Conservation (phyloP, 148 eudicot genomes). For the Cornus suecica region DNA sequence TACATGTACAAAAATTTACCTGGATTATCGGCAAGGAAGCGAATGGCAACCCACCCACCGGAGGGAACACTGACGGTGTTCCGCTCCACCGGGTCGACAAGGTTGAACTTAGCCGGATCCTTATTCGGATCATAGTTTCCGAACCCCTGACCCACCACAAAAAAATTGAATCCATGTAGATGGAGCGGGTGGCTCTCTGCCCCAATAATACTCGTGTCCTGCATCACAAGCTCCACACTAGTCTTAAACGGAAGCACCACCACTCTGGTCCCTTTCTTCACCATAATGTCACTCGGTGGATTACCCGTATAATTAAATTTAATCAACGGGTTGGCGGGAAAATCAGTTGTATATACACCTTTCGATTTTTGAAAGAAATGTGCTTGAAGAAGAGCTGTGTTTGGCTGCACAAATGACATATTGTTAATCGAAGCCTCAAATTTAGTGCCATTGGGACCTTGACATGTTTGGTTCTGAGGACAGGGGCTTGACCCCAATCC, state of each 20-base stretch:
- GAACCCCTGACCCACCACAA: slow-evolving; percentile 67
- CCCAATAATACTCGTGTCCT: slow-evolving; percentile 60
- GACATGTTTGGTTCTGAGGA: slow-evolving; percentile 38
- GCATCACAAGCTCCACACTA: slow-evolving; percentile 58
- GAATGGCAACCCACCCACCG: slow-evolving; percentile 73
- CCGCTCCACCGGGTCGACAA: slow-evolving; percentile 61
- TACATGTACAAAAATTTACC: slow-evolving; percentile 14
- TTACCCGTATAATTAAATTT: slow-evolving; percentile 61
- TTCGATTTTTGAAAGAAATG: slow-evolving; percentile 37
- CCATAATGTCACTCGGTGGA: slow-evolving; percentile 51
- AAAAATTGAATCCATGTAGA: slow-evolving; percentile 67
- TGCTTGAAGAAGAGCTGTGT: slow-evolving; percentile 50
- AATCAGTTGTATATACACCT: slow-evolving; percentile 48
- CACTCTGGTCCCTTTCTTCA: slow-evolving; percentile 46
- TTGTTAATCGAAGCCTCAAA: slow-evolving; percentile 59
- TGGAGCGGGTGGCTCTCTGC: slow-evolving; percentile 70
- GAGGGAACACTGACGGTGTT: slow-evolving; percentile 64
- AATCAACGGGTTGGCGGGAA: slow-evolving; percentile 40
- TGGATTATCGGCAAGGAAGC: slow-evolving; percentile 68
- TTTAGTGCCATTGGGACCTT: slow-evolving; percentile 54
- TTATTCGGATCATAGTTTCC: slow-evolving; percentile 55
- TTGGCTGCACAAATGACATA: slow-evolving; percentile 57
- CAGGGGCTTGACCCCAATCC: slow-evolving; percentile 25
- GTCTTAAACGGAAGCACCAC: slow-evolving; percentile 50
- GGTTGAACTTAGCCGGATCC: slow-evolving; percentile 52